Percentiles rank a stretch among this genome's conserved stretches.
These are phyloP conservation scores for Posidonia australis DNA, from an alignment of 106 monocot genomes.

Conservation along the genomic window DNA sequence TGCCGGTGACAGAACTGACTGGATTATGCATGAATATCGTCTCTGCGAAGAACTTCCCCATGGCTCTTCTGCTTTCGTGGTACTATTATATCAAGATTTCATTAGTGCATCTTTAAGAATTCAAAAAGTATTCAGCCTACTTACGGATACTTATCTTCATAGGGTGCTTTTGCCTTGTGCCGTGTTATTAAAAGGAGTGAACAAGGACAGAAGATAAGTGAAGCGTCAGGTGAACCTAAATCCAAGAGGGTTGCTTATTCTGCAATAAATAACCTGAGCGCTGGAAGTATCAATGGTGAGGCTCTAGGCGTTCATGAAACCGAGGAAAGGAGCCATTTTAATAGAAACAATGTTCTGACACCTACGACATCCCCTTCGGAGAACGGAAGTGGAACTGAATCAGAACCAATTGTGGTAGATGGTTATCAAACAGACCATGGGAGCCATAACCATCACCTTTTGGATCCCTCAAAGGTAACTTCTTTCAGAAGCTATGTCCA, in stretches of 20 bases:
- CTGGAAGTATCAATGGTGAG: conserved; percentile 2
- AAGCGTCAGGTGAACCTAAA: conserved; percentile 16
- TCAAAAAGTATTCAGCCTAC: neutral
- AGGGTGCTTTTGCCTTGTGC: conserved; percentile 34
- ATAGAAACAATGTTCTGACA: conserved; percentile 6
- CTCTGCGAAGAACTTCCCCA: conserved; percentile 32
- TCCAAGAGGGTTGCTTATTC: conserved; percentile 5
- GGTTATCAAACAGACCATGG: conserved; percentile 2
- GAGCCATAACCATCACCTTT: neutral
- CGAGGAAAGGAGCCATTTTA: neutral
- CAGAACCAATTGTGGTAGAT: conserved; percentile 4
- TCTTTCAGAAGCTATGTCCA: neutral
- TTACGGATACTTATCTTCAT: neutral
- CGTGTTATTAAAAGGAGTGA: conserved; percentile 31
- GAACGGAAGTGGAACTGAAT: conserved; percentile 1
- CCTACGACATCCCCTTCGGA: conserved; percentile 9
- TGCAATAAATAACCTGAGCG: conserved; percentile 1
- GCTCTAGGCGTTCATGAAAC: conserved; percentile 6
- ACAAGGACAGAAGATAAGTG: conserved; percentile 16
- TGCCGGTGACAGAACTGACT: conserved; percentile 33
- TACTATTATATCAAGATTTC: conserved; percentile 7
- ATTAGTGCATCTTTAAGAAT: neutral
- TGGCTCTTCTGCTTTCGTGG: conserved; percentile 25
- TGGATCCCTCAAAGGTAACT: conserved; percentile 21
- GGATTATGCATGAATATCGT: conserved; percentile 53